Evolutionary conservation across 257 asterid species (phyloP), one percentile per base, ranked within the genome.

Genomic region (Leptodermis oblonga): DNA sequence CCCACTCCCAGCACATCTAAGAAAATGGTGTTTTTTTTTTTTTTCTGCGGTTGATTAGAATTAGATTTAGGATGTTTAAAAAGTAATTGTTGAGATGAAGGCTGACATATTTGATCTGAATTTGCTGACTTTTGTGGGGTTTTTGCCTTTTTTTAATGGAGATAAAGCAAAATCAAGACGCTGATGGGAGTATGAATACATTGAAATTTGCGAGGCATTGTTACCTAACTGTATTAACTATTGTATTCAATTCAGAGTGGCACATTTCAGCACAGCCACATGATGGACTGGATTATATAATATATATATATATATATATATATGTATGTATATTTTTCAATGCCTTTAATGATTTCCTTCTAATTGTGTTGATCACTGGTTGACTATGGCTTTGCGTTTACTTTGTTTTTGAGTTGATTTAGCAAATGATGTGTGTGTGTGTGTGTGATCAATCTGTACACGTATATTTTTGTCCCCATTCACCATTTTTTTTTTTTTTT

Each of bases 201-300:
- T 88, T 86, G 88, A 79, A 73, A 76, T 45, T 68, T 78, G 74
- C 73, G 42, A 70, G 72, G 70, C 42, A 68, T n/a, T 37, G 77
- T 22, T 75, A 82, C 86, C 88, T 82, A 80, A 80, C 78, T 22
- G 56, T 58, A 72, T 63, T 73, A 76, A 69, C 34, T 68, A 74
- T 69, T 62, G 71, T 48, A 73, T 74, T 75, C 28, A 59, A 74
- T 74, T 79, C 73, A 28, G 22, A 56, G 51, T 70, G 67, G 74
- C 58, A 77, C 72, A 68, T 76, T 69, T 63, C 77, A 46, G 70
- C 52, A 65, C 37, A 69, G 41, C 64, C 71, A 67, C 80, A 60
- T 74, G 76, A 42, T 73, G 73, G 25, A 41, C 68, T 42, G 53
- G 71, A 34, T 67, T 69, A 67, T 42, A 53, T 22, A 59, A 14